phyloP scores from a whole-genome alignment of 768 basidiomycete species.

The Piloderma croceum region DNA sequence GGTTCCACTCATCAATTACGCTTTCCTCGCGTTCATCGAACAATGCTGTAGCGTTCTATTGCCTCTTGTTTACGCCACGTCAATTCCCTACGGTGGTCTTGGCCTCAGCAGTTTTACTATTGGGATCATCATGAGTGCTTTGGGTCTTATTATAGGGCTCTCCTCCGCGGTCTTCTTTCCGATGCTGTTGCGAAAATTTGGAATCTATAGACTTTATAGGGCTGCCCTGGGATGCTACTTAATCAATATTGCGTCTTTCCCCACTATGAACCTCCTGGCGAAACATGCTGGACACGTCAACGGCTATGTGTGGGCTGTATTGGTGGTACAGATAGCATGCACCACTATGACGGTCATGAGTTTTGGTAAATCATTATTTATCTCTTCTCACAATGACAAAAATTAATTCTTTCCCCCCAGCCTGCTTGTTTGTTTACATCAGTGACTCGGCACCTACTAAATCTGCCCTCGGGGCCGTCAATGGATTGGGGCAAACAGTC shows the following conservation, averaged over 20 bases:
- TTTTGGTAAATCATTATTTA: not conserved
- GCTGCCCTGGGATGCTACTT: too few relatives aligned
- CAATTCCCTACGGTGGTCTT: constrained; percentile 13
- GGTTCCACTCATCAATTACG: not conserved
- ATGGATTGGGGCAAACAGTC: constrained; percentile 1
- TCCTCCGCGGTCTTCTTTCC: constrained; percentile 10
- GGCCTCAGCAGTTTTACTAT: not conserved
- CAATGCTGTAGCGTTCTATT: constrained; percentile 22
- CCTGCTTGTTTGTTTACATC: constrained; percentile 1
- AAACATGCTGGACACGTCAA: constrained; percentile 3
- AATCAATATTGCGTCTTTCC: too few relatives aligned
- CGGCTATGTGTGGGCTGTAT: constrained; percentile 3
- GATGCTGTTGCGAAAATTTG: constrained; percentile 9
- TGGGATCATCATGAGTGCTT: constrained; percentile 2
- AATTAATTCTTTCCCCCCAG: too few relatives aligned
- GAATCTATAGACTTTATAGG: not conserved
- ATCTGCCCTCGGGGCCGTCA: not conserved
- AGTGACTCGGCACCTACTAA: not conserved
- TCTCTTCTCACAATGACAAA: not conserved
- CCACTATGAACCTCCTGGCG: constrained; percentile 1
- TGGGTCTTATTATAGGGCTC: constrained; percentile 3
- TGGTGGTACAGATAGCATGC: constrained; percentile 6
- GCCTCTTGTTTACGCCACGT: constrained; percentile 4
- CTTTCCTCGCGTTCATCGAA: constrained; percentile 21
- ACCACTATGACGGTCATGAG: not conserved